Evolutionary conservation across 305 asterid genomes (phyloP).

Genomic region (Fraxinus latifolia): DNA sequence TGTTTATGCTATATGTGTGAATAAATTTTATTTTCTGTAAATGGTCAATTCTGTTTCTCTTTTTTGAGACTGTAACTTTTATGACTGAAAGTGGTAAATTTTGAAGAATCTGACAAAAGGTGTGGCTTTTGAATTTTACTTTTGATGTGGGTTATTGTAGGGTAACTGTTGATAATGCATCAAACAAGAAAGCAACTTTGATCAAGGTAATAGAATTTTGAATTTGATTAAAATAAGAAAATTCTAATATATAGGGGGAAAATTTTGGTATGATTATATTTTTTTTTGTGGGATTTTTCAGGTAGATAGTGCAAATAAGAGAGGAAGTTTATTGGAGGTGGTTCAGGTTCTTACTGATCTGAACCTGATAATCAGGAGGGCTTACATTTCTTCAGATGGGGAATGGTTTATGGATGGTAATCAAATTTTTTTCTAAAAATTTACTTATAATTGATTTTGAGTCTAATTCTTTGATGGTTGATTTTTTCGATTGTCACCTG

Average conservation of each 20-base stretch:
- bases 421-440: neutral
- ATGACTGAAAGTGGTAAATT: neutral
- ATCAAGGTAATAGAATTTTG: slow-evolving; percentile 35
- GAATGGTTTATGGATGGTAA: slow-evolving; percentile 95
- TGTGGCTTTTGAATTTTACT: neutral
- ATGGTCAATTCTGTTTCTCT: neutral
- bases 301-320: slow-evolving; percentile 52
- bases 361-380: slow-evolving; percentile 65
- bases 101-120: neutral
- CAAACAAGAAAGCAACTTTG: slow-evolving; percentile 47
- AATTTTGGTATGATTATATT: neutral
- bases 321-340: slow-evolving; percentile 56
- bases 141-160: slow-evolving; percentile 20
- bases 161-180: slow-evolving; percentile 48
- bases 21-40: slow-evolving; percentile 1
- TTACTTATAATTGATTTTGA: neutral
- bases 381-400: slow-evolving; percentile 89
- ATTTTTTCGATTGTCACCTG: neutral
- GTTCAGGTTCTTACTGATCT: slow-evolving; percentile 87
- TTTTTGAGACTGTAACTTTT: neutral
- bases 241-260: neutral
- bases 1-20: slow-evolving; percentile 17
- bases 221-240: neutral
- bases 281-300: slow-evolving; percentile 18
- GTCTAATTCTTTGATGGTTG: neutral